Conservation (phyloP, 2,329 filamentous ascomycete genomes). For the Rugonectria rugulosa region DNA sequence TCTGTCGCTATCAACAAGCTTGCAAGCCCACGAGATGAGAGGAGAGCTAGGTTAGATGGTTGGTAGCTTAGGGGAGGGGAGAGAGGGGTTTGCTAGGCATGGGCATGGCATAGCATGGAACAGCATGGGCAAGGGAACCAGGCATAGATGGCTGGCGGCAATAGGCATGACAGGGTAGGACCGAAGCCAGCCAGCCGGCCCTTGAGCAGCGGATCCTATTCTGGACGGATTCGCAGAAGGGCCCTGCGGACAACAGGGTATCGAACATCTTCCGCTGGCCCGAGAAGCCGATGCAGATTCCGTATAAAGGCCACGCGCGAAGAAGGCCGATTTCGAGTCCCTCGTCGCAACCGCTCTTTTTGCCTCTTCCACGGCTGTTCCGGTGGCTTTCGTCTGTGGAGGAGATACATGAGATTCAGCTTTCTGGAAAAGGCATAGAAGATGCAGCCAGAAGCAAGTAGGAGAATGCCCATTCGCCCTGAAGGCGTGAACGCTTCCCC, state of each 20-base stretch:
- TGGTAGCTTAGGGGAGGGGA: not conserved
- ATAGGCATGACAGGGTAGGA: no score
- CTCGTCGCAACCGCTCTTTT: no score
- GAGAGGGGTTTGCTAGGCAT: not conserved
- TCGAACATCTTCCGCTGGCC: not conserved
- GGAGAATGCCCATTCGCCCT: not conserved
- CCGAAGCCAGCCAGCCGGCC: no score
- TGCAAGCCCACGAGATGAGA: not conserved
- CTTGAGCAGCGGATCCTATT: not conserved
- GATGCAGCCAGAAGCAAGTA: no score
- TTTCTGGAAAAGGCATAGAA: not conserved
- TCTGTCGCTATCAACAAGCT: conserved; percentile 3
- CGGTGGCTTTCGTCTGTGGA: not conserved
- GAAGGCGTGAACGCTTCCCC: not conserved
- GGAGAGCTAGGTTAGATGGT: conserved; percentile 1
- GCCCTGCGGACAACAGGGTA: not conserved
- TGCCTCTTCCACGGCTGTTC: not conserved
- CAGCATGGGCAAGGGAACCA: not conserved
- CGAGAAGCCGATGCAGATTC: not conserved
- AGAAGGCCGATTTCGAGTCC: no score
- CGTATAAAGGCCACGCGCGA: not conserved
- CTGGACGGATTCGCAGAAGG: not conserved
- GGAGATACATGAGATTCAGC: not conserved
- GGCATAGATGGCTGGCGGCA: not conserved
- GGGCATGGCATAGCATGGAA: no score